Conservation (phyloP, 345 rosid genomes). For the Nephelium lappaceum region DNA sequence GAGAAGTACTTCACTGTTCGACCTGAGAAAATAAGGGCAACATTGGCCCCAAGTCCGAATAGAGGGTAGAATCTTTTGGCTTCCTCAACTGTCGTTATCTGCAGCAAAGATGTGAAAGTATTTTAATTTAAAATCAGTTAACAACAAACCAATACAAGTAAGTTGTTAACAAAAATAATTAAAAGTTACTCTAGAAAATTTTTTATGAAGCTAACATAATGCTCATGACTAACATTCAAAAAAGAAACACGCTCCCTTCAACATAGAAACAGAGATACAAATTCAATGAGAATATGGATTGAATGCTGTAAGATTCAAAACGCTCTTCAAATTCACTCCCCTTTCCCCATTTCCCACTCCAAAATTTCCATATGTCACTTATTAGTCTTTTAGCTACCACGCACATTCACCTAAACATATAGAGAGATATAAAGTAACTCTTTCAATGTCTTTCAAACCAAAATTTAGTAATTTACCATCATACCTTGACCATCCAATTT, state of each 20-base stretch:
- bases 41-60: constrained; percentile 93
- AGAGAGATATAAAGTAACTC: not conserved
- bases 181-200: constrained; percentile 5
- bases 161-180: not conserved
- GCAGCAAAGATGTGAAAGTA: constrained; percentile 30
- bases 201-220: not conserved
- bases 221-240: not conserved
- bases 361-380: too few relatives aligned
- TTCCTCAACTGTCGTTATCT: constrained; percentile 96
- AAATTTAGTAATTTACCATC: not conserved
- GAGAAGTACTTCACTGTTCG: constrained; percentile 97
- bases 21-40: constrained; percentile 93
- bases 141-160: not conserved
- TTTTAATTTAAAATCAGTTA: constrained; percentile 12
- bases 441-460: not conserved
- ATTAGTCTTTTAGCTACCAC: not conserved
- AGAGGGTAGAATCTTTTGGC: constrained; percentile 95
- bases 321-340: not conserved
- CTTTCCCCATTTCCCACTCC: too few relatives aligned
- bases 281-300: not conserved
- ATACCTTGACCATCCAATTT: not conserved
- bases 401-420: not conserved
- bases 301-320: not conserved
- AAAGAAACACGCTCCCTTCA: not conserved
- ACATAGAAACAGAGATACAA: not conserved